Evolutionary conservation across 106 monocot species (phyloP).

Genomic region (Chionographis japonica): DNA sequence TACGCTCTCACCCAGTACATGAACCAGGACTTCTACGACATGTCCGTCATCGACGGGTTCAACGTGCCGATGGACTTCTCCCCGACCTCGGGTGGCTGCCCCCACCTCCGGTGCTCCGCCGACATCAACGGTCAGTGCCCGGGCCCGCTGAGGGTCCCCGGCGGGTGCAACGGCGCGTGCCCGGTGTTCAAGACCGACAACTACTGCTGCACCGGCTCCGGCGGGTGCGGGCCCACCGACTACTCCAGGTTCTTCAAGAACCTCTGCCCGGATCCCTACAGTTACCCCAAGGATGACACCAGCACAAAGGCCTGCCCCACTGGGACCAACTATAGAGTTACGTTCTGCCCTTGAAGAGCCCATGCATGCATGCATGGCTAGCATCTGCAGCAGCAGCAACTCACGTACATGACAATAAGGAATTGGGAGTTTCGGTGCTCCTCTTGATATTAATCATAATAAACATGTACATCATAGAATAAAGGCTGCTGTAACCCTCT

Average conservation of each 20-base stretch:
- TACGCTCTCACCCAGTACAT: slow-evolving; percentile 14
- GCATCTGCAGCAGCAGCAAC: too few relatives aligned
- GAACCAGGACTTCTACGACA: slow-evolving; percentile 25
- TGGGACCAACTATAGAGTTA: slow-evolving; percentile 13
- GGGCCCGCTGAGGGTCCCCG: slow-evolving; percentile 7
- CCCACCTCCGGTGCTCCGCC: slow-evolving; percentile 17
- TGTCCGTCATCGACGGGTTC: slow-evolving; percentile 36
- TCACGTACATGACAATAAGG: too few relatives aligned
- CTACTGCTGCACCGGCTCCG: slow-evolving; percentile 28
- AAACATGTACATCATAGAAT: too few relatives aligned
- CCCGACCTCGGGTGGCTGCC: slow-evolving; percentile 10
- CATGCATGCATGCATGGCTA: too few relatives aligned
- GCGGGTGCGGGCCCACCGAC: not conserved
- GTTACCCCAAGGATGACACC: slow-evolving; percentile 18
- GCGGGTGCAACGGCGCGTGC: slow-evolving; percentile 52
- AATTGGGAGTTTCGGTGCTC: too few relatives aligned
- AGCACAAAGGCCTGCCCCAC: slow-evolving; percentile 15
- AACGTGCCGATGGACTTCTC: slow-evolving; percentile 40
- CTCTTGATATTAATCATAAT: too few relatives aligned
- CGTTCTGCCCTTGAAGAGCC: slow-evolving; percentile 16
- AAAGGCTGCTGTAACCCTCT: too few relatives aligned
- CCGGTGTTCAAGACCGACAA: slow-evolving; percentile 34
- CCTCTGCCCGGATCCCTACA: slow-evolving; percentile 30
- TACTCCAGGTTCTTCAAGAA: not conserved
- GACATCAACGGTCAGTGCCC: slow-evolving; percentile 20